phyloP scores from a whole-genome alignment of 2,329 filamentous ascomycete genomes.

The Penicillium sp. region DNA sequence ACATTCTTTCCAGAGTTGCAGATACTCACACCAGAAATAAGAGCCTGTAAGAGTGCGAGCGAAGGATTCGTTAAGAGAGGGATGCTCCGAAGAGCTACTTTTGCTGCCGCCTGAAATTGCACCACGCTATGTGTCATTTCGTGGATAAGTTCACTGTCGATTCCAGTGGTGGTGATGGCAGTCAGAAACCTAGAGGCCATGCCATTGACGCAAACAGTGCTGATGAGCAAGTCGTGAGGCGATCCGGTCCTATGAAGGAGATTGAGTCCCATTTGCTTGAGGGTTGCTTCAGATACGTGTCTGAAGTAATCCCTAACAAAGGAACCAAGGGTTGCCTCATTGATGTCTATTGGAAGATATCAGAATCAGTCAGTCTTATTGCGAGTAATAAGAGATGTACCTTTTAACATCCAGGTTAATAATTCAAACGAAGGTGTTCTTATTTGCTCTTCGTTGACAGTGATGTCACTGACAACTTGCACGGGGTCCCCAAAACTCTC shows the following conservation, averaged over 20 bases:
- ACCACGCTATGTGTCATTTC: not conserved
- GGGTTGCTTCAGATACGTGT: not conserved
- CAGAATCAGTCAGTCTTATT: not conserved
- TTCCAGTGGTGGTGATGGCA: not conserved
- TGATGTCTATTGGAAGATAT: not conserved
- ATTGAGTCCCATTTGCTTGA: not conserved
- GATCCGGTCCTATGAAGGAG: not conserved
- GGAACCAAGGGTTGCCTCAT: not conserved
- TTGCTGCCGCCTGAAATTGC: not conserved
- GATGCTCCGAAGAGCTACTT: not conserved
- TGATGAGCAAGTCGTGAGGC: not conserved
- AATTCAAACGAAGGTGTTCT: not conserved
- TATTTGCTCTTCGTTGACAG: not conserved
- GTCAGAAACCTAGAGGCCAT: not conserved
- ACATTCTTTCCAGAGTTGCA: not conserved
- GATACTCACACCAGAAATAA: not conserved
- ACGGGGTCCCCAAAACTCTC: not conserved
- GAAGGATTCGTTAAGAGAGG: not conserved
- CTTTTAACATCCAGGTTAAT: not conserved
- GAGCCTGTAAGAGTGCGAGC: not conserved
- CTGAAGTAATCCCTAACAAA: not conserved
- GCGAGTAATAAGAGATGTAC: not conserved
- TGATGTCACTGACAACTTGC: not conserved
- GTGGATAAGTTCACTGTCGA: not conserved
- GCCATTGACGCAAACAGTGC: not conserved